A percentile compares a stretch with the other conserved stretches of the same genome.
These are phyloP conservation scores for Phytophthora capsici DNA, from an alignment of 352 stramenopile genomes.

Conservation along the genomic window DNA sequence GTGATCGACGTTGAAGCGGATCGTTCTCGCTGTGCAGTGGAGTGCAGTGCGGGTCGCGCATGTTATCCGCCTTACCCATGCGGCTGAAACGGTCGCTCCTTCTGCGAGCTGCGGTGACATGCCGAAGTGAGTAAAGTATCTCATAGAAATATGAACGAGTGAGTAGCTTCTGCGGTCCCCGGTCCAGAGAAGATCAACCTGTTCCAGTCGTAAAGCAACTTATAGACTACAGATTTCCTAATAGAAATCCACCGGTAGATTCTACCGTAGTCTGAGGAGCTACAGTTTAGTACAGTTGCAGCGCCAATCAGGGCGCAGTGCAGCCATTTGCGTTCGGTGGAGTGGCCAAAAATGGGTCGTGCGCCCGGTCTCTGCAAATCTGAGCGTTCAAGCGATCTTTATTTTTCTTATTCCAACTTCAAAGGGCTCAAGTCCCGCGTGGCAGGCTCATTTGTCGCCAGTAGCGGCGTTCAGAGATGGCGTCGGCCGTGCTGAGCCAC, in stretches of 20 bases:
- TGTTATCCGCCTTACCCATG: constrained; percentile 21
- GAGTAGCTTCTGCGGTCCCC: no score
- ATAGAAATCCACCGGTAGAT: no score
- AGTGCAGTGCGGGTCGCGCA: constrained; percentile 12
- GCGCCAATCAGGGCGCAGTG: constrained; percentile 8
- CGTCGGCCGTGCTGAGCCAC: constrained; percentile 4
- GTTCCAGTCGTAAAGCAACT: no score
- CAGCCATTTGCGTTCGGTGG: constrained; percentile 7
- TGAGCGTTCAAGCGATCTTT: constrained; percentile 26
- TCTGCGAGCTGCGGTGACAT: background rate
- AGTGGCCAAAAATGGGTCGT: no score
- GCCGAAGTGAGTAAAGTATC: no score
- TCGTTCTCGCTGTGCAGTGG: constrained; percentile 1
- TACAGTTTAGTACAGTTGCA: no score
- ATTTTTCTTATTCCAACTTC: constrained; percentile 36
- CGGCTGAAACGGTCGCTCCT: constrained; percentile 16
- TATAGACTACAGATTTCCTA: no score
- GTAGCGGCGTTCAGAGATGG: constrained; percentile 11
- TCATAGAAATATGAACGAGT: no score
- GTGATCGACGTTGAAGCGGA: constrained; percentile 6
- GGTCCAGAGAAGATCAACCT: no score
- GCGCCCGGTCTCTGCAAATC: constrained; percentile 5
- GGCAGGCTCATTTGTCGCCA: constrained; percentile 38
- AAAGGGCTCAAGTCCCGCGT: constrained; percentile 25
- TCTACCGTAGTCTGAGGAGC: no score